Base-by-base conservation (phyloP, 1,284 basidiomycete genomes). In the Heterobasidion occidentale region DNA sequence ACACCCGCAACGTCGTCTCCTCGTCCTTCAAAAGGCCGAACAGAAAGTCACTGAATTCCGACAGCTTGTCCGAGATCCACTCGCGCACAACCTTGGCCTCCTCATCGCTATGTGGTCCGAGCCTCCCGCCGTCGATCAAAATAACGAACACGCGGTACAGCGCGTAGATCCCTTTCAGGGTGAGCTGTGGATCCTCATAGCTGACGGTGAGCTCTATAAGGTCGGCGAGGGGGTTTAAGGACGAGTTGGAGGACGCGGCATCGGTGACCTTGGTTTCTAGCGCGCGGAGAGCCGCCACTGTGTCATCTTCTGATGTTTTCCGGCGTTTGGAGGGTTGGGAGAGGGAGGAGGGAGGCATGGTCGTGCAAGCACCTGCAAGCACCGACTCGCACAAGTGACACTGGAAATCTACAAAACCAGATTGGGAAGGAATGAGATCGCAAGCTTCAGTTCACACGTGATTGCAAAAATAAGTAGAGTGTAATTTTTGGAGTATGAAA, bases 161-260 rank as follows among this genome's bases (percentile, higher is more conserved):
- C 0, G 92, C 84, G 72, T 94, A 96, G 9, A 93, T 77, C 0
- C 83, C 84, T 65, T 88, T 92, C 56, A 88, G 88, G 9, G 83
- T 79, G 42, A 83, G 74, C 60, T 78, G 74, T 0, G 85, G 70
- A 47, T 81, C 72, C 59, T 74, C 61, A 2, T 73, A 63, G 27
- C 68, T 67, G 19, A 72, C 65, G 38, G 79, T 77, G 38, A 90
- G 71, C 14, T 82, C 73, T 54, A 94, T 68, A 7, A 97, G 81
- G 67, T 94, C 89, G 7, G 84, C 81, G 19, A 96, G 76, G 1
- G 85, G 75, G 66, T 97, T 97, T 46, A 96, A 77, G 19, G 92
- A 89, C 38, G 74, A 67, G 56, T 83, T 81, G 17, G 71, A 63
- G 19, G 74, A 65, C 3, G 81, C 70, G 0, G 87, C 82, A 4